Conservation (phyloP, 768 basidiomycete species). For the Mrakia blollopis region DNA sequence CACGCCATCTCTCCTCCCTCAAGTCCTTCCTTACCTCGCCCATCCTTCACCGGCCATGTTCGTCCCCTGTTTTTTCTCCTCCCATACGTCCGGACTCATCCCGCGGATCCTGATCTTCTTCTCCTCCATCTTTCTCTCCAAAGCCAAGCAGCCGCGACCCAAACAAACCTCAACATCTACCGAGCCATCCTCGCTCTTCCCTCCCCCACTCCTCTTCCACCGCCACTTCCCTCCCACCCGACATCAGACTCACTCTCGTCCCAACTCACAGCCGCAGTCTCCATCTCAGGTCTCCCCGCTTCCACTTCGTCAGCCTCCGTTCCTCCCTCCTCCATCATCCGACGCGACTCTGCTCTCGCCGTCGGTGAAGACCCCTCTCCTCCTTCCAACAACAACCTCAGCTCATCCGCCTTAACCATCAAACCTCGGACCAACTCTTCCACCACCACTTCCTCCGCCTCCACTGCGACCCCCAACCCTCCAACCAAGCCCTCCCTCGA, state of each 20-base stretch:
- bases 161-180: conserved; percentile 78
- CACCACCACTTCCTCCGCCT: background rate
- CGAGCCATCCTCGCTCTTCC: conserved; percentile 82
- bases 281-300: conserved; percentile 36
- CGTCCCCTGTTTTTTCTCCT: conserved; percentile 49
- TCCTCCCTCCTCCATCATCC: background rate
- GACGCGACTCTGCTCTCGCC: background rate
- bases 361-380: background rate
- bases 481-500: conserved; percentile 6
- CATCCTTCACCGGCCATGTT: conserved; percentile 46
- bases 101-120: background rate
- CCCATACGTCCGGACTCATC: conserved; percentile 22
- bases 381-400: background rate
- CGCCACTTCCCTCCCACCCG: conserved; percentile 33
- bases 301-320: conserved; percentile 21
- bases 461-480: background rate
- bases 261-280: conserved; percentile 27
- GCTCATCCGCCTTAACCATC: conserved; percentile 17
- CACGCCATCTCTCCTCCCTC: conserved; percentile 84
- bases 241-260: conserved; percentile 20
- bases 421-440: conserved; percentile 8
- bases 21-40: conserved; percentile 89
- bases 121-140: conserved; percentile 45
- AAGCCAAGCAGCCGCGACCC: conserved; percentile 79
- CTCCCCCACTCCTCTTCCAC: conserved; percentile 54